These are phyloP conservation scores for Colletotrichum horii DNA, from an alignment of 2,329 filamentous ascomycete species.

Conservation along the genomic window DNA sequence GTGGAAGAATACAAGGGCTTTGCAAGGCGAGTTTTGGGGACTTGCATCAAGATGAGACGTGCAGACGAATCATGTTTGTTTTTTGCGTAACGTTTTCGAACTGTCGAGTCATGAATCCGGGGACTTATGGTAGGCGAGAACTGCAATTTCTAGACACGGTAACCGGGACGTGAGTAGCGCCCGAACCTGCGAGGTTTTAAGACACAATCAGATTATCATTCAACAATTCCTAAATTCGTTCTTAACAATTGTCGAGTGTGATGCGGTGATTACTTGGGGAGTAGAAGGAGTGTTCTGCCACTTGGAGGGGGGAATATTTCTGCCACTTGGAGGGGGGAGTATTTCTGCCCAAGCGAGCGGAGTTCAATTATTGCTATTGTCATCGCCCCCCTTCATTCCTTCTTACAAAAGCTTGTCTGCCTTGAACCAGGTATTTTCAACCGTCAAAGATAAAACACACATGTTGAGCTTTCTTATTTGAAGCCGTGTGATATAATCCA, in stretches of 20 bases:
- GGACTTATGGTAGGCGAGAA: not conserved
- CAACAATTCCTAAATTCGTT: not conserved
- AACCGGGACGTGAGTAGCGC: not conserved
- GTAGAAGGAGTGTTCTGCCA: not conserved
- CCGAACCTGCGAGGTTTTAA: not conserved
- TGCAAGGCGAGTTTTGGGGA: not conserved
- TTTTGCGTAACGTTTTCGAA: not conserved
- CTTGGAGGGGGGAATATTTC: not conserved
- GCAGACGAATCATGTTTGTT: not conserved
- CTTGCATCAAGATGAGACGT: constrained; percentile 7
- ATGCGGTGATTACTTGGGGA: not conserved
- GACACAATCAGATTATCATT: not conserved
- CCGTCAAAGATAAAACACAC: not conserved
- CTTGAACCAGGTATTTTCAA: not conserved
- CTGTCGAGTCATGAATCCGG: not conserved
- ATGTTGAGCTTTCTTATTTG: not conserved
- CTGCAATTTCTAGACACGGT: not conserved
- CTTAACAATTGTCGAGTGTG: not conserved
- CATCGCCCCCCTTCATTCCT: not conserved
- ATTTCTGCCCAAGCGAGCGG: not conserved
- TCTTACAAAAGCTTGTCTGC: not conserved
- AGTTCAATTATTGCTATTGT: not conserved
- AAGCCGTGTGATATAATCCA: not conserved
- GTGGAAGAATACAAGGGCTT: not conserved
- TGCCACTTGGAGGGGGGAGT: not conserved